Evolutionary conservation across 2,329 filamentous ascomycete species (phyloP).

Genomic region (Colletotrichum camelliae): DNA sequence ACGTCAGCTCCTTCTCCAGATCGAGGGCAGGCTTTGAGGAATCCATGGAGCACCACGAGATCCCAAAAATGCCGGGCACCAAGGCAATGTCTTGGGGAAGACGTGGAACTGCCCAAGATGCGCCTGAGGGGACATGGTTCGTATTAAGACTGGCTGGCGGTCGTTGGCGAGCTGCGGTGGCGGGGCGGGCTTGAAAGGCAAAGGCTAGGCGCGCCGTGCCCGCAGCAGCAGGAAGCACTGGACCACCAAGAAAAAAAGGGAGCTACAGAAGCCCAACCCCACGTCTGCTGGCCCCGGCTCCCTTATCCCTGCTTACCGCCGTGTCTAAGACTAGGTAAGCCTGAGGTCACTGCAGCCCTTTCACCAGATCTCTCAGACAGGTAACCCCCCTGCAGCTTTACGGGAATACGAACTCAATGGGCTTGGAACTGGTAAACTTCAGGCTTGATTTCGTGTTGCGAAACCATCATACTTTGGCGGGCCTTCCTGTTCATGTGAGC

Average conservation of each 20-base stretch:
- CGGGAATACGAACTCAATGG: slow-evolving; percentile 8
- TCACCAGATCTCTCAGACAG: not conserved
- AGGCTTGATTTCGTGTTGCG: not conserved
- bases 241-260: not conserved
- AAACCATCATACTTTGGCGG: not conserved
- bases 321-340: not conserved
- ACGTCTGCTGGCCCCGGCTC: slow-evolving; percentile 4
- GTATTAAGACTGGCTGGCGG: slow-evolving; percentile 12
- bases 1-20: slow-evolving; percentile 92
- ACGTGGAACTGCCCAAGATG: not conserved
- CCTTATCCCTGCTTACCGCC: slow-evolving; percentile 7
- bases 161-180: slow-evolving; percentile 5
- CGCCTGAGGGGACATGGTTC: slow-evolving; percentile 13
- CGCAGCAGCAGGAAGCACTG: not conserved
- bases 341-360: slow-evolving; percentile 3
- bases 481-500: not conserved
- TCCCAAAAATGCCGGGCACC: slow-evolving; percentile 10
- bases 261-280: slow-evolving; percentile 11
- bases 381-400: not conserved
- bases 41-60: slow-evolving; percentile 45
- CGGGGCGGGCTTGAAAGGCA: slow-evolving; percentile 15
- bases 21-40: slow-evolving; percentile 63
- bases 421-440: not conserved
- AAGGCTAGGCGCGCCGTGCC: slow-evolving; percentile 9
- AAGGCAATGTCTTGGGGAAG: slow-evolving; percentile 2